Base-by-base conservation (phyloP, 192 early-diverging fungal species). In the Linnemannia hyalina region DNA sequence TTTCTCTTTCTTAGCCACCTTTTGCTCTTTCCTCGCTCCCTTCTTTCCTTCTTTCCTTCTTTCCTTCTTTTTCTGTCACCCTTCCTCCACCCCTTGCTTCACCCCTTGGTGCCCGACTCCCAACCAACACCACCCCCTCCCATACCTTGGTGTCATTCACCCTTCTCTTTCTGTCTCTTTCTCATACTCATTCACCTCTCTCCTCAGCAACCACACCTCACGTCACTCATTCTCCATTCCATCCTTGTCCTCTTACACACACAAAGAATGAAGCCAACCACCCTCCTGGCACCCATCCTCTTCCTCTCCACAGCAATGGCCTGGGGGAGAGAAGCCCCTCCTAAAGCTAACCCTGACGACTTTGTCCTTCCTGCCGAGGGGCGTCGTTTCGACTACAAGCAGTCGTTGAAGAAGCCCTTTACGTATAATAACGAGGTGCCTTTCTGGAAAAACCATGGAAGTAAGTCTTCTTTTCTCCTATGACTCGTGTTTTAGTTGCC, bases 351-450 rank as follows among this genome's bases (percentile, higher is more conserved):
- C 4, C 36, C 47, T 6, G 70, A 63, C 40, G 80, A 75, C 6
- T 5, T 5, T 32, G n/a, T 41, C 35, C 73, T 29, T 8, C 82
- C 80, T 52, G 76, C 88, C 16, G 57, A 79, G 29, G 29, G 47
- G 36, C 79, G 79, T 32, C 87, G 84, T 44, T 81, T 90, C 60
- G 93, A 94, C 80, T 94, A 92, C 82, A 94, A 91, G 82, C 88
- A 89, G 68, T 89, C 92, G 26, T 88, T 94, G 81, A 94, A 94
- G 72, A 88, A 89, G 73, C 93, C 93, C 3, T 91, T 88, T 76
- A 85, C 87, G 73, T 88, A 89, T 60, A 86, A 90, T 70, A 80
- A 82, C 29, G 75, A 79, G 2, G 57, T 94, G 26, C 93, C 93
- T 0, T 91, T 91, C 73, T 94, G 91, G 89, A 77, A 78, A 20